These are phyloP conservation scores for Macrotyloma uniflorum DNA, from an alignment of 306 rosid species.

Conservation along the genomic window DNA sequence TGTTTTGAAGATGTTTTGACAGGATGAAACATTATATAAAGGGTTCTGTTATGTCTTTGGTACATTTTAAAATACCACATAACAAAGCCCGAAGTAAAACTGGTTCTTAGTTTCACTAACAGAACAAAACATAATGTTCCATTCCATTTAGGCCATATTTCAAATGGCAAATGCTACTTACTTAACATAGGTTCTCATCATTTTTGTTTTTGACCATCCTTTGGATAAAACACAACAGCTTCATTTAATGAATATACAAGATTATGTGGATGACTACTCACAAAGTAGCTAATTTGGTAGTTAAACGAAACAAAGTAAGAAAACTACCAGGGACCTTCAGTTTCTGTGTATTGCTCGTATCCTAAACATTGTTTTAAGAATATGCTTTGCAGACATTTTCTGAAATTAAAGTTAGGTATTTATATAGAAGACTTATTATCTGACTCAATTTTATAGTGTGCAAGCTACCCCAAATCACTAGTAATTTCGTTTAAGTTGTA, in stretches of 20 bases:
- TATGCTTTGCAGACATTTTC: background rate
- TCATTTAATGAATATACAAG: background rate
- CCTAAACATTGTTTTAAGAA: background rate
- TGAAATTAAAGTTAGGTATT: background rate
- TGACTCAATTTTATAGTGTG: background rate
- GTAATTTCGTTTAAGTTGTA: constrained; percentile 2
- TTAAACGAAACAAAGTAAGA: background rate
- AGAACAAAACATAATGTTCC: background rate
- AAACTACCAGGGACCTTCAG: background rate
- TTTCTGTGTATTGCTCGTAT: background rate
- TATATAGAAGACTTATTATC: constrained; percentile 9
- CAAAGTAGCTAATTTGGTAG: background rate
- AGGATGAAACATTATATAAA: no score
- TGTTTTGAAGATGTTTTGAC: no score
- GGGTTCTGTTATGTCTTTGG: no score
- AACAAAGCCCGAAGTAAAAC: no score
- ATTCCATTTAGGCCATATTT: background rate
- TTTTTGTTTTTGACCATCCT: background rate
- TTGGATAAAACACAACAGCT: background rate
- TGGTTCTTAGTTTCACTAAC: background rate
- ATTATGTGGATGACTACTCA: background rate
- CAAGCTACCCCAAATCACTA: background rate
- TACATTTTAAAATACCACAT: no score
- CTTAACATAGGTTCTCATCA: background rate
- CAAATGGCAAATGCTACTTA: background rate